Evolutionary conservation across 345 rosid species (phyloP).

Genomic region (Arabidopsis arenosa): DNA sequence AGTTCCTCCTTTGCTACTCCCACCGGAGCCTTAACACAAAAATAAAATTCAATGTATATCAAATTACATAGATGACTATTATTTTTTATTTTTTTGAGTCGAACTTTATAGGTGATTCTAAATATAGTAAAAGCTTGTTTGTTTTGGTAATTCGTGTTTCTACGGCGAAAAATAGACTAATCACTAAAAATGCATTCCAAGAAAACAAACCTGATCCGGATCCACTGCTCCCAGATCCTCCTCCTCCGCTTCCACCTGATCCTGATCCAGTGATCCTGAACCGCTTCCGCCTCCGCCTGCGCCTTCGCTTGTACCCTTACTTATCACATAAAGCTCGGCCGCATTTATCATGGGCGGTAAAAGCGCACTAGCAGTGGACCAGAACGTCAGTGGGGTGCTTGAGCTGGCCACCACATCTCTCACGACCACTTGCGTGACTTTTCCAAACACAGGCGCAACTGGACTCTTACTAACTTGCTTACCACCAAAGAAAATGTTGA

Average conservation of each 20-base stretch:
- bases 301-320: conserved; percentile 7
- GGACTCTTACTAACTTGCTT: conserved; percentile 16
- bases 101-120: background rate
- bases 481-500: conserved; percentile 27
- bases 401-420: conserved; percentile 34
- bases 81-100: no score
- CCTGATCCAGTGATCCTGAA: background rate
- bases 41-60: no score
- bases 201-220: conserved; percentile 19
- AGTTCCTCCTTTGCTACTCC: conserved; percentile 6
- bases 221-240: conserved; percentile 2
- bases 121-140: background rate
- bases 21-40: background rate
- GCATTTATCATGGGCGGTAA: conserved; percentile 35
- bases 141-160: background rate
- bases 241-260: conserved; percentile 1
- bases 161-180: background rate
- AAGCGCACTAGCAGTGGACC: background rate
- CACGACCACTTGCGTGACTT: conserved; percentile 20
- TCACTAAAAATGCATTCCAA: background rate
- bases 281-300: background rate
- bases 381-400: background rate
- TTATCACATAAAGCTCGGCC: conserved; percentile 34
- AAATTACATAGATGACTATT: no score
- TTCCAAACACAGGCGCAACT: conserved; percentile 10